These are phyloP conservation scores for Gamarada debralockiae DNA, from an alignment of 495 filamentous ascomycete genomes.

Conservation along the genomic window DNA sequence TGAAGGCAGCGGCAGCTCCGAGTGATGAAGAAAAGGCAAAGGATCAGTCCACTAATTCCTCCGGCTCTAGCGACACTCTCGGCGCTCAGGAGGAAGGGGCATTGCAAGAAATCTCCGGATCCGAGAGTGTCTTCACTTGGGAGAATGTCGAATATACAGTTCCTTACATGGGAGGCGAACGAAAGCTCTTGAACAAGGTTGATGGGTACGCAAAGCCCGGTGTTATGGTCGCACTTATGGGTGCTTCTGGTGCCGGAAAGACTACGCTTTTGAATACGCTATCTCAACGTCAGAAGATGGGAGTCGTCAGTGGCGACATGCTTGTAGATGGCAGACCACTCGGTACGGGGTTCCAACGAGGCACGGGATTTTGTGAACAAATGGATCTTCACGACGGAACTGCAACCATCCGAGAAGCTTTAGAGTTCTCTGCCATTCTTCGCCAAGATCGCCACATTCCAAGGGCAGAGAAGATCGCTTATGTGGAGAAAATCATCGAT, in stretches of 20 bases:
- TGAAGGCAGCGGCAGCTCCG: slow-evolving; percentile 36
- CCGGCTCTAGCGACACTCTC: slow-evolving; percentile 6
- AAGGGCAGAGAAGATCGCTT: slow-evolving; percentile 51
- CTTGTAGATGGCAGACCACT: slow-evolving; percentile 72
- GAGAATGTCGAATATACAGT: slow-evolving; percentile 68
- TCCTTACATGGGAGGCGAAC: slow-evolving; percentile 63
- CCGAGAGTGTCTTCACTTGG: slow-evolving; percentile 67
- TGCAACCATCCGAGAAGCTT: slow-evolving; percentile 42
- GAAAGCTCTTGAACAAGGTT: slow-evolving; percentile 65
- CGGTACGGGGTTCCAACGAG: slow-evolving; percentile 68
- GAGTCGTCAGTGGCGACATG: slow-evolving; percentile 69
- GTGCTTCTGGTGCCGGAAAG: slow-evolving; percentile 81
- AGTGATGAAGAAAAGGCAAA: slow-evolving; percentile 44
- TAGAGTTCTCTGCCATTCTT: slow-evolving; percentile 45
- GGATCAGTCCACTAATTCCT: slow-evolving; percentile 14
- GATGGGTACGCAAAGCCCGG: slow-evolving; percentile 74
- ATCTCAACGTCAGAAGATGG: slow-evolving; percentile 70
- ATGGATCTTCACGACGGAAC: slow-evolving; percentile 73
- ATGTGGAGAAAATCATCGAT: slow-evolving; percentile 58
- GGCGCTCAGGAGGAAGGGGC: slow-evolving; percentile 44
- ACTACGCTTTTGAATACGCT: slow-evolving; percentile 73
- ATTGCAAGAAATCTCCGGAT: slow-evolving; percentile 46
- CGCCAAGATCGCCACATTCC: slow-evolving; percentile 36
- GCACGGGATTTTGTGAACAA: slow-evolving; percentile 83
- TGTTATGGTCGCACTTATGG: slow-evolving; percentile 75